phyloP scores from a whole-genome alignment of 2,329 filamentous ascomycete genomes.

The Epichloe typhina region DNA sequence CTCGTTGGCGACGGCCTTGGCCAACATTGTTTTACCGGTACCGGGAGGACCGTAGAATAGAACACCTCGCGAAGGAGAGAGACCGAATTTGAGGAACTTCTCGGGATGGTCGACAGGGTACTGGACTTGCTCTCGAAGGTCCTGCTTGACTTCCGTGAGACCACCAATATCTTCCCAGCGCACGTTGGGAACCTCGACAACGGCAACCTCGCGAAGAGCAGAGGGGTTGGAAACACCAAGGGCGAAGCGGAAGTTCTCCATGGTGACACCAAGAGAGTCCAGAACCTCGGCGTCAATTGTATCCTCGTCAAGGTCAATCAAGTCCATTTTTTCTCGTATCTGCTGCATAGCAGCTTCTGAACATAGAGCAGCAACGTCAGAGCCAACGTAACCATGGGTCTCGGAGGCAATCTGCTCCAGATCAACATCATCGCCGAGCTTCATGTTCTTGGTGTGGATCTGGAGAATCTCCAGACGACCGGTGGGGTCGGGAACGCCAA shows the following conservation, averaged over 20 bases:
- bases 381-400: slow-evolving; percentile 98
- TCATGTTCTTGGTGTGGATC: slow-evolving; percentile 99
- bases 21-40: slow-evolving; percentile 99
- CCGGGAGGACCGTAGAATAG: slow-evolving; percentile 97
- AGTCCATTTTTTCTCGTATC: slow-evolving; percentile 99
- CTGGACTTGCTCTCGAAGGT: slow-evolving; percentile 96
- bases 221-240: slow-evolving; percentile 97
- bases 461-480: slow-evolving; percentile 97
- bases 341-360: slow-evolving; percentile 99
- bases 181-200: slow-evolving; percentile 98
- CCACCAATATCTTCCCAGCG: slow-evolving; percentile 99
- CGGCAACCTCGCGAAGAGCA: slow-evolving; percentile 93
- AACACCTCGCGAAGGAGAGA: slow-evolving; percentile 94
- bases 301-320: slow-evolving; percentile 97
- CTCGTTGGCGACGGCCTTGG: slow-evolving; percentile 98
- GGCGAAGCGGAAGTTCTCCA: slow-evolving; percentile 99
- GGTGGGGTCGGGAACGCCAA: slow-evolving; percentile 93
- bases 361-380: slow-evolving; percentile 94
- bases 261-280: slow-evolving; percentile 94
- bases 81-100: slow-evolving; percentile 99
- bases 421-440: slow-evolving; percentile 91
- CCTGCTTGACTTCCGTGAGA: slow-evolving; percentile 95
- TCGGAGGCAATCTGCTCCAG: slow-evolving; percentile 93
- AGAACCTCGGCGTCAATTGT: slow-evolving; percentile 98
- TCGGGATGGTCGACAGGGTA: slow-evolving; percentile 99